Conservation (phyloP, 192 early-diverging fungal species). For the Podila minutissima region DNA sequence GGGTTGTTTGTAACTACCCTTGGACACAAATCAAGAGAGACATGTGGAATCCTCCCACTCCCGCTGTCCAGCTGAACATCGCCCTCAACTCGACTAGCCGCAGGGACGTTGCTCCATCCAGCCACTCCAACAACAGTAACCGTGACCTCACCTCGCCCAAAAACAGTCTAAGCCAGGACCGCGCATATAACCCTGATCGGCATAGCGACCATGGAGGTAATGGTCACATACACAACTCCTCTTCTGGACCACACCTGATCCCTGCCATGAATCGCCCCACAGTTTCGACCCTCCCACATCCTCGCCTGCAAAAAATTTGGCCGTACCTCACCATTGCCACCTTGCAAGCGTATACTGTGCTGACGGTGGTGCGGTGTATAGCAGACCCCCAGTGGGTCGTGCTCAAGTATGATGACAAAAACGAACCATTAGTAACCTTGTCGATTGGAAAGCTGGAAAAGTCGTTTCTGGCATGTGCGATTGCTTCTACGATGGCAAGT, state of each 20-base stretch:
- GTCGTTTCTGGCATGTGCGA: constrained; percentile 28
- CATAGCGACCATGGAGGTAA: background rate
- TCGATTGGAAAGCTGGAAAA: constrained; percentile 31
- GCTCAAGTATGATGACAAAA: background rate
- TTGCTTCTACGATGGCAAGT: constrained; percentile 42
- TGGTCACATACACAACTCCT: background rate
- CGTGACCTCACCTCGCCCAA: constrained; percentile 5
- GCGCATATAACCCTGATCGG: background rate
- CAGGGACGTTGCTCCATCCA: background rate
- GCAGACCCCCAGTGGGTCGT: constrained; percentile 44
- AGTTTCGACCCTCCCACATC: constrained; percentile 10
- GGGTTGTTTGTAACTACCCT: too few relatives aligned
- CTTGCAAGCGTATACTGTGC: constrained; percentile 37
- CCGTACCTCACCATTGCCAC: constrained; percentile 39
- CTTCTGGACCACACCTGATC: background rate
- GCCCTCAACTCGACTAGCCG: background rate
- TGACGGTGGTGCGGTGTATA: constrained; percentile 41
- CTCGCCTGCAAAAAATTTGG: constrained; percentile 28
- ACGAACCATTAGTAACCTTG: background rate
- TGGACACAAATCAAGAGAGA: background rate
- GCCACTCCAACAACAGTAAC: constrained; percentile 8
- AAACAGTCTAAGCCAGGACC: constrained; percentile 10
- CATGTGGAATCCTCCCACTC: constrained; percentile 48
- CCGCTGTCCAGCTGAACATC: constrained; percentile 10
- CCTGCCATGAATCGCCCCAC: background rate